Percentiles rank a stretch among this genome's conserved stretches.
phyloP scores from a whole-genome alignment of 345 rosid species.

The Brassica rapa region DNA sequence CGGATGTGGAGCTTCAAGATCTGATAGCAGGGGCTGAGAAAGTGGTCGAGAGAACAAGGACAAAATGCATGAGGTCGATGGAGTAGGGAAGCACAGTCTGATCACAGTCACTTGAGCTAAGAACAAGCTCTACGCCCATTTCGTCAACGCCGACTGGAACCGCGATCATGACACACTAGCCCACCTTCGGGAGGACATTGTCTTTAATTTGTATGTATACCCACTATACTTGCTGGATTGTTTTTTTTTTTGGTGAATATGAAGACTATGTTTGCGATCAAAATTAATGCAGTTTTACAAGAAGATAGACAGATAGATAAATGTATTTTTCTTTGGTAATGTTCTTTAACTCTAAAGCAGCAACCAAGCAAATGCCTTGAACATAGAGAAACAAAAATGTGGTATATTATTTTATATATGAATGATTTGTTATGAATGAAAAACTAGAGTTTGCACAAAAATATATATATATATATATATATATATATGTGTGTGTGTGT shows the following conservation, averaged over 20 bases:
- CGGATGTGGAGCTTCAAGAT: constrained; percentile 84
- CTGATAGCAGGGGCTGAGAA: constrained; percentile 70
- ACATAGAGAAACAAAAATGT: constrained; percentile 4
- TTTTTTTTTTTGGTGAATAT: background rate
- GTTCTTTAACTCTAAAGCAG: constrained; percentile 7
- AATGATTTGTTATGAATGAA: too few relatives aligned
- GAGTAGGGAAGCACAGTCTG: constrained; percentile 66
- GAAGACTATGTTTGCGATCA: background rate
- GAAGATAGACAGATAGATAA: background rate
- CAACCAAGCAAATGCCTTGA: constrained; percentile 12
- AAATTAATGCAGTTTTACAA: background rate
- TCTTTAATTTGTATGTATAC: background rate
- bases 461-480: too few relatives aligned
- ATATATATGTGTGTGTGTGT: background rate
- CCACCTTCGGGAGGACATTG: constrained; percentile 60
- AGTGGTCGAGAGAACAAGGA: constrained; percentile 65
- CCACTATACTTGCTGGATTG: constrained; percentile 2
- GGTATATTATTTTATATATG: background rate
- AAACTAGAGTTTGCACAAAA: too few relatives aligned
- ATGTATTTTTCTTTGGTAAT: background rate
- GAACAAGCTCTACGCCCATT: constrained; percentile 87
- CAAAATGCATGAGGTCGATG: constrained; percentile 71
- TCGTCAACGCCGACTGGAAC: constrained; percentile 89
- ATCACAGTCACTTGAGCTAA: constrained; percentile 81
- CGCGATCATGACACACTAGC: constrained; percentile 69